Base-by-base conservation (phyloP, 352 stramenopile genomes). In the Pythium phragmiticola region DNA sequence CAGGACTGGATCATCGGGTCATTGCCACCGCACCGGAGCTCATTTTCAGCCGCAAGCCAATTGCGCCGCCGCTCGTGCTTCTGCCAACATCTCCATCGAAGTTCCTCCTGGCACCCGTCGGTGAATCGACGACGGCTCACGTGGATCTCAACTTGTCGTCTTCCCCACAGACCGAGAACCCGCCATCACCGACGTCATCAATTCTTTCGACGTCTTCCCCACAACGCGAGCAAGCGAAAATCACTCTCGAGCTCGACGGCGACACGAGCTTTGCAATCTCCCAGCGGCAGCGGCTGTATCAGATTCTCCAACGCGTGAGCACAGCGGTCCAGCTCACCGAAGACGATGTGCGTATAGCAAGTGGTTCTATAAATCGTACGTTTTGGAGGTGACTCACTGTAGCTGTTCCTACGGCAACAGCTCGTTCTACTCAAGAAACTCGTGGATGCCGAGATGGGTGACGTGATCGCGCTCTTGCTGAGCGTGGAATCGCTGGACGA, bases 361-460 rank as follows among this genome's bases (percentile, higher is more conserved):
- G 37, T 17, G 13, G 2, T 36, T n/a, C 45, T 2, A 21, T 21
- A 17, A 21, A 37, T 34, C 30, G 4, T 37, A 16, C 9, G 6
- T 17, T 50, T 50, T 21, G 26, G 26, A 30, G 26, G 26, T 5
- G 26, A 30, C 26, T 30, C 4, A 30, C 26, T 30, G 26, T 30
- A 5, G 2, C 26, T 30, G 3, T 30, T 17, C 3, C 30, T 23
- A 21, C 21, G 26, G 16, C 49, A 12, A 55, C 3, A 89, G 81
- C 68, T 92, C 4, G 50, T 84, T 26, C 33, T 85, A 7, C 72
- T 92, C 0, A 92, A 92, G 65, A 89, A 87, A 37, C 71, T 90
- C 2, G 78, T 92, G 5, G 83, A 92, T 42, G 74, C 80, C 11
- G 80, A 92, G 53, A 73, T 89, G 9, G 80, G 83, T 30, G 83